A percentile compares a stretch with the other conserved stretches of the same genome.
Evolutionary conservation across 2,329 filamentous ascomycete genomes (phyloP).

Genomic region (Arthrobotrys pseudoclavata): DNA sequence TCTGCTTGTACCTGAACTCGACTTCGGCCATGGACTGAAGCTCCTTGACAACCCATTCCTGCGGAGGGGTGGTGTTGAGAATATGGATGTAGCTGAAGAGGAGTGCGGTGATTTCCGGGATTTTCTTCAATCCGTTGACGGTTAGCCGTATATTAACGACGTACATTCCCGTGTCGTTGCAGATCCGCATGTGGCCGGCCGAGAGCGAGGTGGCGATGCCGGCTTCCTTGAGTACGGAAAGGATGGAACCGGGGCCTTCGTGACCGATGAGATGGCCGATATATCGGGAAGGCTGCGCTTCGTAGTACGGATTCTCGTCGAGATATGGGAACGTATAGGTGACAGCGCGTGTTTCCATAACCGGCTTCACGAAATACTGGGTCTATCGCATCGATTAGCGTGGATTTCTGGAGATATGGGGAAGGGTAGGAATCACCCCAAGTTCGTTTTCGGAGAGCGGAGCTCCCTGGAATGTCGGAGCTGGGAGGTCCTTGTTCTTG

Average conservation of each 20-base stretch:
- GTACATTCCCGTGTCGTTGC: constrained; percentile 84
- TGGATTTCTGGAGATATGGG: not conserved
- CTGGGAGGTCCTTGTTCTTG: constrained; percentile 81
- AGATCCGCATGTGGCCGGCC: constrained; percentile 80
- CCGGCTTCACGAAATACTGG: constrained; percentile 88
- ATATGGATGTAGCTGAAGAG: constrained; percentile 94
- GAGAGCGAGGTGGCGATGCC: constrained; percentile 89
- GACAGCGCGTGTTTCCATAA: constrained; percentile 86
- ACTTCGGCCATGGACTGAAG: constrained; percentile 91
- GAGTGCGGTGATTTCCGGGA: constrained; percentile 75
- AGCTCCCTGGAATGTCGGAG: constrained; percentile 67
- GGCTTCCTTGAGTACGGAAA: constrained; percentile 89
- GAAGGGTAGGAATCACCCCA: constrained; percentile 55
- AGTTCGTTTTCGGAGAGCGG: constrained; percentile 75
- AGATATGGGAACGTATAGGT: constrained; percentile 86
- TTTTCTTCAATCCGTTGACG: constrained; percentile 74
- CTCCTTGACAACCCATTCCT: constrained; percentile 95
- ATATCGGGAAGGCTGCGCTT: constrained; percentile 86
- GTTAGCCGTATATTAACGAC: constrained; percentile 84
- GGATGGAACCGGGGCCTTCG: constrained; percentile 90
- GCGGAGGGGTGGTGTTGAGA: constrained; percentile 81
- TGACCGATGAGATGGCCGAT: constrained; percentile 91
- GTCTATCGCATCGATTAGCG: constrained; percentile 66
- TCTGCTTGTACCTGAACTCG: constrained; percentile 94
- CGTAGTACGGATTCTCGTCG: constrained; percentile 83